Conservation (phyloP, 768 basidiomycete genomes). For the Mycena rosella region DNA sequence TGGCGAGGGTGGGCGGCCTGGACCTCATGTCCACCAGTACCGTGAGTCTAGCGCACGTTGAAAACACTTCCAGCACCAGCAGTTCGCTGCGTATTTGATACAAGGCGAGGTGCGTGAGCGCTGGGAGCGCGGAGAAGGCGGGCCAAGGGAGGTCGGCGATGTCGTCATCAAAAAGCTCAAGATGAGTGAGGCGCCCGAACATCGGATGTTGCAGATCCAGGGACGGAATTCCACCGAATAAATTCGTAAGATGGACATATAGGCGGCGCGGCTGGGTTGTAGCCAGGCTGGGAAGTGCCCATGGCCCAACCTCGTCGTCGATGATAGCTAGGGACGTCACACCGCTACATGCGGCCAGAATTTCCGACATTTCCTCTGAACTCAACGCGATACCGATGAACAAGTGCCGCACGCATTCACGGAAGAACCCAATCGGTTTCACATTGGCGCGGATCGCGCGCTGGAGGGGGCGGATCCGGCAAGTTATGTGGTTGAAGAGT, state of each 20-base stretch:
- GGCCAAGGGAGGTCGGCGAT: not conserved
- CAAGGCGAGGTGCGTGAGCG: not conserved
- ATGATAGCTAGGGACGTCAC: not conserved
- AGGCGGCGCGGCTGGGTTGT: not conserved
- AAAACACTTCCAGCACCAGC: not conserved
- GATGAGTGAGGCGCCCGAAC: too few species aligned
- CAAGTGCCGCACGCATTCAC: not conserved
- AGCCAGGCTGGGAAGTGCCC: not conserved
- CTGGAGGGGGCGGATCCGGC: not conserved
- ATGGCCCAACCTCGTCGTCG: not conserved
- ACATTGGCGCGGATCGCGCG: not conserved
- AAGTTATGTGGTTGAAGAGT: not conserved
- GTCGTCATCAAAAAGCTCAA: too few species aligned
- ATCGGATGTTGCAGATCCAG: not conserved
- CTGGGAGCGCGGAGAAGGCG: not conserved
- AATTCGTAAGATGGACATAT: not conserved
- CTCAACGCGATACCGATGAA: not conserved
- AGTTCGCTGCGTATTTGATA: too few species aligned
- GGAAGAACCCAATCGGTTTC: not conserved
- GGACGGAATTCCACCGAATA: not conserved
- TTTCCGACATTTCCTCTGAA: not conserved
- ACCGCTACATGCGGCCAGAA: not conserved
- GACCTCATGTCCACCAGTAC: not conserved
- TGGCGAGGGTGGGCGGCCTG: too few species aligned
- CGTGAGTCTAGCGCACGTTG: not conserved